Evolutionary conservation across 228 moss, liverwort and hornwort genomes (phyloP), one percentile per base, ranked within the genome.

Genomic region (Sphagnum magellanicum): DNA sequence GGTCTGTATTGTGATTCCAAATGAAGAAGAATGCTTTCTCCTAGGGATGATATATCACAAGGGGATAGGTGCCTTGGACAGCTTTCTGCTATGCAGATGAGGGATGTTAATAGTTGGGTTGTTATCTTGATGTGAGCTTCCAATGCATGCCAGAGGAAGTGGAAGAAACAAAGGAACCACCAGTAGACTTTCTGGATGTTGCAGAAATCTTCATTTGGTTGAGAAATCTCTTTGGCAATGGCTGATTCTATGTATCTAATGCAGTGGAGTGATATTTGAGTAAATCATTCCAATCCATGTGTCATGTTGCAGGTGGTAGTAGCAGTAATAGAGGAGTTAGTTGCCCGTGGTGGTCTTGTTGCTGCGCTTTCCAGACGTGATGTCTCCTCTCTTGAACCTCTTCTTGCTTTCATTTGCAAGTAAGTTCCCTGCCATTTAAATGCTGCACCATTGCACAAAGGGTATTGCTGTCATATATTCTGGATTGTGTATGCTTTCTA

Each of bases 291-390:
- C 3, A 32, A 32, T 32, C 32, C 32, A 1, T 32, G 32, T 32
- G 32, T 32, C 32, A 9, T 66, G 32, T 8, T 70, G 53, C 85
- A 93, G 90, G 64, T 89, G 51, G 70, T 90, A 5, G 64, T 93
- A 48, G 90, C 87, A 60, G 76, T 98, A 49, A 91, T 98, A 79
- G 97, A 98, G 73, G 97, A 98, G 68, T 74, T 98, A 46, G 89
- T 98, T 15, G 91, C 93, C 67, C 80, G 93, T 66, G 81, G 84
- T 63, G 87, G 90, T 69, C 80, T 98, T 14, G 67, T 85, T 72
- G 83, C 80, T 9, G 93, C 93, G 15, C 69, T 98, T 70, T 88
- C 93, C 52, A 84, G 89, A 73, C 87, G 81, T 68, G 91, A 93
- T 64, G 72, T 74, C 32, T 46, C 71, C n/a, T 72, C 81, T 60